Conservation (phyloP, 345 rosid species). For the Citrus glauca region DNA sequence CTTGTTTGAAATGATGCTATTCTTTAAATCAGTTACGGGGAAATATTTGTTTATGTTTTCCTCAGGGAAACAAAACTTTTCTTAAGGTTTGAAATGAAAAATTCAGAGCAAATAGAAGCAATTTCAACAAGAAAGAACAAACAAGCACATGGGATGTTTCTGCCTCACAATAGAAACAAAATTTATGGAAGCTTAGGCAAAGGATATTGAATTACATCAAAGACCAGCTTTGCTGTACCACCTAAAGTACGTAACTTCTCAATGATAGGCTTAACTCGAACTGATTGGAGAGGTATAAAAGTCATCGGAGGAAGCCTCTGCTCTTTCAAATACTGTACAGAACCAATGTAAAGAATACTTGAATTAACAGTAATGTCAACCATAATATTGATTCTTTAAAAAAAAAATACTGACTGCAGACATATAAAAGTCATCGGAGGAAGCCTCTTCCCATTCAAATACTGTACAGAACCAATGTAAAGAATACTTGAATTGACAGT, state of each 20-base stretch:
- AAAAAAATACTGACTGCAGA: slow-evolving; percentile 54
- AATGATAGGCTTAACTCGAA: slow-evolving; percentile 80
- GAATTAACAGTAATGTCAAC: slow-evolving; percentile 10
- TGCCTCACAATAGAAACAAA: not conserved
- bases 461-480: slow-evolving; percentile 51
- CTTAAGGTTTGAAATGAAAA: not conserved
- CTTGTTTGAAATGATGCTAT: not conserved
- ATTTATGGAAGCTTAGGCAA: slow-evolving; percentile 23
- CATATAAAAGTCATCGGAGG: slow-evolving; percentile 98
- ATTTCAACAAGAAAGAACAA: not conserved
- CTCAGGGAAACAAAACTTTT: not conserved
- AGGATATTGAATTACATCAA: slow-evolving; percentile 98
- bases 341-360: slow-evolving; percentile 14
- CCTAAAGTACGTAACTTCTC: slow-evolving; percentile 84
- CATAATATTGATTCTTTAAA: not conserved
- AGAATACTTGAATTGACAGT: slow-evolving; percentile 12
- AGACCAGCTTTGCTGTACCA: slow-evolving; percentile 76
- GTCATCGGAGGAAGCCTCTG: slow-evolving; percentile 99
- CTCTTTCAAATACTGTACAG: slow-evolving; percentile 89
- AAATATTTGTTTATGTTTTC: not conserved
- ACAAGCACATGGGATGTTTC: not conserved
- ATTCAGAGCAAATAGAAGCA: not conserved
- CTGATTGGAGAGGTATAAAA: slow-evolving; percentile 92
- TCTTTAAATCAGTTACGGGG: not conserved
- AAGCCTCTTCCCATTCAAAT: slow-evolving; percentile 95